A percentile compares a stretch with the other conserved stretches of the same genome.
phyloP scores from a whole-genome alignment of 306 rosid species.

The Vigna nakashimae region DNA sequence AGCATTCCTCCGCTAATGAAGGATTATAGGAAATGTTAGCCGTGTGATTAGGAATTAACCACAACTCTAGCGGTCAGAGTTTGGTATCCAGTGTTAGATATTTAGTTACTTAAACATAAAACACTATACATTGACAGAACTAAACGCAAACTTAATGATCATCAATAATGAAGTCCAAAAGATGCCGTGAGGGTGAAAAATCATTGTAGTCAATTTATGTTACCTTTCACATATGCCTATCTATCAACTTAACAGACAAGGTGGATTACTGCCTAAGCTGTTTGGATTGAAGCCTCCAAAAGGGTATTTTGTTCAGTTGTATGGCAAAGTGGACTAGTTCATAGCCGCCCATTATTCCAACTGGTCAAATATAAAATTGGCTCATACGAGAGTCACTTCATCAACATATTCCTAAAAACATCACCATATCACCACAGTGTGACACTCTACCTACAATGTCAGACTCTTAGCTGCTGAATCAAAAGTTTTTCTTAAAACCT shows the following conservation, averaged over 20 bases:
- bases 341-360: slow-evolving; percentile 16
- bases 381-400: slow-evolving; percentile 14
- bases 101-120: no score
- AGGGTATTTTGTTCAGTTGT: not conserved
- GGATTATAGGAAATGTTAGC: not conserved
- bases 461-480: slow-evolving; percentile 54
- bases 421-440: slow-evolving; percentile 1
- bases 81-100: slow-evolving; percentile 3
- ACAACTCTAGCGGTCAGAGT: not conserved
- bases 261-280: not conserved
- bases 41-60: not conserved
- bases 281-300: not conserved
- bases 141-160: not conserved
- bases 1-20: not conserved
- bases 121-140: not conserved
- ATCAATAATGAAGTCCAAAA: not conserved
- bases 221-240: not conserved
- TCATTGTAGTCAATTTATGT: not conserved
- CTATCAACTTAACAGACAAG: not conserved
- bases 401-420: slow-evolving; percentile 28
- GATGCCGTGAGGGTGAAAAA: no score
- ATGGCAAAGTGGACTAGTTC: slow-evolving; percentile 34
- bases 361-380: slow-evolving; percentile 9
- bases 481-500: slow-evolving; percentile 53
- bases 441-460: slow-evolving; percentile 36